Base-by-base conservation (phyloP, 352 stramenopile species). In the Phytopythium montanum region DNA sequence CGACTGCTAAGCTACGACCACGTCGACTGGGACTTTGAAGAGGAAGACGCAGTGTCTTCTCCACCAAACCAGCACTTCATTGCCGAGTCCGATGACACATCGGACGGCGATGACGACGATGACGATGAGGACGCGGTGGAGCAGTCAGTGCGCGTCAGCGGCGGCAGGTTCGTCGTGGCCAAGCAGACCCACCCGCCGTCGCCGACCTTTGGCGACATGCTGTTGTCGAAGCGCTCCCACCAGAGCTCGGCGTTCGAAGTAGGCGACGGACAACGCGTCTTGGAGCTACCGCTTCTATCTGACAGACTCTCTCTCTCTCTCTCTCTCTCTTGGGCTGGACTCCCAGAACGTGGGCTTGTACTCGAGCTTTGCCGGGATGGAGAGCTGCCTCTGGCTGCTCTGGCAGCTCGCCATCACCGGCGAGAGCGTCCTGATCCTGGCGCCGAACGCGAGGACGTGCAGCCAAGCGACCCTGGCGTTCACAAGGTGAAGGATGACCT, bases 381-480 rank as follows among this genome's bases (percentile, higher is more conserved):
- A 91, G 57, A 73, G 68, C 50, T 82, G 70, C 10, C 48, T 96
- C 2, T 96, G 87, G 87, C 56, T 90, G 28, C 54, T 96, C 13
- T 96, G 87, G 87, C 85, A 96, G 63, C 66, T 95, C 13, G 83
- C 83, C 3, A 91, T 96, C 45, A 91, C 79, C 25, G 87, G 85
- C 19, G 81, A 94, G 59, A 94, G 85, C 41, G 59, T 95, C 33
- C 60, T 95, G 3, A 85, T 96, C 4, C 54, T 93, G 39, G 88
- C 86, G 12, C 86, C 87, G 10, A 81, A 89, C 48, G 80, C 87
- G 19, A 70, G 82, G 59, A 90, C 81, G 18, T 95, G 86, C 66
- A 90, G 82, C 41, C 83, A 95, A 68, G 87, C 87, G 26, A 79
- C 81, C 2, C 68, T 96, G 38, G 83, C 81, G 23, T 88, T 95